These are phyloP conservation scores for Diaporthe helianthi DNA, from an alignment of 2,329 filamentous ascomycete species.

Conservation along the genomic window DNA sequence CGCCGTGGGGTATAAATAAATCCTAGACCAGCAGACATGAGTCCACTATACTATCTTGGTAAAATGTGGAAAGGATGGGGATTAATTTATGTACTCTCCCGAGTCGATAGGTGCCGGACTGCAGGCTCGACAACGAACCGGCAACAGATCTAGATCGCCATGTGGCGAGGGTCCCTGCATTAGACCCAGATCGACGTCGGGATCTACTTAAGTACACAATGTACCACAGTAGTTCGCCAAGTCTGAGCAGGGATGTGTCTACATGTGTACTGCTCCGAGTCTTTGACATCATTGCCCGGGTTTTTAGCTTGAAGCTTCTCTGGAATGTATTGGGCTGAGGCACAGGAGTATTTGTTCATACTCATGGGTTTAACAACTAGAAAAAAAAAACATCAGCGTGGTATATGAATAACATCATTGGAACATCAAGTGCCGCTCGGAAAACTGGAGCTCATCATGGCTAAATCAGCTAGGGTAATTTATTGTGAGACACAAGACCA, in stretches of 20 bases:
- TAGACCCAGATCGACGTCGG: slow-evolving; percentile 16
- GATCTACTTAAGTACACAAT: too few species aligned
- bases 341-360: accelerated
- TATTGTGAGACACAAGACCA: slow-evolving; percentile 10
- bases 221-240: slow-evolving; percentile 12
- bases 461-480: slow-evolving; percentile 25
- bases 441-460: slow-evolving; percentile 5
- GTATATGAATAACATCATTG: not conserved
- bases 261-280: not conserved
- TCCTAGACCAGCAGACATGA: not conserved
- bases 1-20: not conserved
- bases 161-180: slow-evolving; percentile 21
- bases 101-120: not conserved
- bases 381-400: not conserved
- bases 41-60: not conserved
- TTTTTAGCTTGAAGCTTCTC: not conserved
- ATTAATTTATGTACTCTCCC: not conserved
- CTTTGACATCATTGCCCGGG: slow-evolving; percentile 18
- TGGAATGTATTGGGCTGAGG: not conserved
- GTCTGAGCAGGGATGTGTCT: slow-evolving; percentile 5
- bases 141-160: not conserved
- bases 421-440: not conserved
- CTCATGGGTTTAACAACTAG: too few species aligned
- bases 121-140: not conserved
- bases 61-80: not conserved